phyloP scores from a whole-genome alignment of 352 stramenopile species.

The Plasmopara viticola region DNA sequence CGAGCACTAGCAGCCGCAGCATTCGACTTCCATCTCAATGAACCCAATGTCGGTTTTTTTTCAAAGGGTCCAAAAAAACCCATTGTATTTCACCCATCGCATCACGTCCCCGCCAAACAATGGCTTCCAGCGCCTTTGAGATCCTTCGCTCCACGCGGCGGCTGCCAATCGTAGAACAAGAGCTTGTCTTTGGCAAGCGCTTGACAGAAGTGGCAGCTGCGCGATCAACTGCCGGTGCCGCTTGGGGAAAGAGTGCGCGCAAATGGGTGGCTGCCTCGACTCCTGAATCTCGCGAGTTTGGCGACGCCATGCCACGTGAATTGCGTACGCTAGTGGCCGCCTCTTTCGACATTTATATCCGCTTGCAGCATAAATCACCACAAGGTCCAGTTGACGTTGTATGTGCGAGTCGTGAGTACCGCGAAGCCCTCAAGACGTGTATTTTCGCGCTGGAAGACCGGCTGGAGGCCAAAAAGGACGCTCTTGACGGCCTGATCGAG shows the following conservation, averaged over 20 bases:
- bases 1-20: slow-evolving; percentile 50
- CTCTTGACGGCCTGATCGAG: slow-evolving; percentile 8
- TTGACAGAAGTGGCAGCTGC: slow-evolving; percentile 10
- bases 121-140: slow-evolving; percentile 27
- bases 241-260: slow-evolving; percentile 48
- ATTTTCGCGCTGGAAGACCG: slow-evolving; percentile 63
- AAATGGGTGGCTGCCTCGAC: slow-evolving; percentile 29
- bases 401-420: slow-evolving; percentile 60
- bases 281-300: slow-evolving; percentile 6
- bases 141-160: slow-evolving; percentile 37
- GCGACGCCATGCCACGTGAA: slow-evolving; percentile 43
- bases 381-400: slow-evolving; percentile 14
- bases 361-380: slow-evolving; percentile 17
- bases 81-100: background rate
- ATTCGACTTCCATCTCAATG: slow-evolving; percentile 3
- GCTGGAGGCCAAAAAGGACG: slow-evolving; percentile 20
- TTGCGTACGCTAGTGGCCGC: slow-evolving; percentile 48
- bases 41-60: background rate
- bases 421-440: slow-evolving; percentile 56
- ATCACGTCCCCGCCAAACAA: slow-evolving; percentile 8
- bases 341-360: slow-evolving; percentile 57
- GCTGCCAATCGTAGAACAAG: slow-evolving; percentile 35
- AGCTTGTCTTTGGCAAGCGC: slow-evolving; percentile 23
- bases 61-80: background rate
- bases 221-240: slow-evolving; percentile 23